Conservation (phyloP, 257 asterid species). For the Plantago ovata region DNA sequence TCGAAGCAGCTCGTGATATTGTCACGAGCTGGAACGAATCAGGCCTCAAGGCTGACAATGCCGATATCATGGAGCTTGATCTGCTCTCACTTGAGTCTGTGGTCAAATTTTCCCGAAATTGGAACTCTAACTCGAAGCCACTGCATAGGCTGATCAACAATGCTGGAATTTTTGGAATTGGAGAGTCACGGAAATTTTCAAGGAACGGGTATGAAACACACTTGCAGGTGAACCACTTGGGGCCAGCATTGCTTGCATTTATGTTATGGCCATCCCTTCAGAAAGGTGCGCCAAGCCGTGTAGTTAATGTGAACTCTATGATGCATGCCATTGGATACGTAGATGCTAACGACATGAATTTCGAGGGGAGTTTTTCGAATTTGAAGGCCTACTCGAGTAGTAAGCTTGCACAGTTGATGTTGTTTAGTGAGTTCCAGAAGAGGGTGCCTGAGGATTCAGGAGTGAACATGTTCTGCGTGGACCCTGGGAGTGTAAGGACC, state of each 20-base stretch:
- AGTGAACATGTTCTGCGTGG: too few relatives aligned
- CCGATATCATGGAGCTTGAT: constrained; percentile 2
- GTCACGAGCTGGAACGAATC: background rate
- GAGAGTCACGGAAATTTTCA: constrained; percentile 83
- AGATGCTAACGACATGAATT: too few relatives aligned
- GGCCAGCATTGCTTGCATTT: constrained; percentile 85
- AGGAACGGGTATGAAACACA: constrained; percentile 86
- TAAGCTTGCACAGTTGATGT: too few relatives aligned
- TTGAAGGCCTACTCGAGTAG: too few relatives aligned
- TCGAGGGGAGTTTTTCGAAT: too few relatives aligned
- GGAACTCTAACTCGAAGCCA: background rate
- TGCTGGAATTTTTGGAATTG: constrained; percentile 3
- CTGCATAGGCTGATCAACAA: constrained; percentile 2
- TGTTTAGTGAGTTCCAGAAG: too few relatives aligned
- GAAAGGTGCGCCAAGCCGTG: constrained; percentile 93
- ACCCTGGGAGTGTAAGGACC: too few relatives aligned
- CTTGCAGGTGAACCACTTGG: constrained; percentile 97
- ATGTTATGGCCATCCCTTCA: constrained; percentile 88
- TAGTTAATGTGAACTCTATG: constrained; percentile 76
- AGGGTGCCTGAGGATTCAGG: too few relatives aligned
- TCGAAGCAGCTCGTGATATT: background rate
- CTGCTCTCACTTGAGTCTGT: constrained; percentile 6
- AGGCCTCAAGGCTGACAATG: background rate
- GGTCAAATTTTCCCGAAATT: background rate
- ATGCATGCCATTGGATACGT: too few relatives aligned